Evolutionary conservation across 805 yeast genomes (phyloP), one percentile per base, ranked within the genome.

Genomic region (Barnettozyma californica): DNA sequence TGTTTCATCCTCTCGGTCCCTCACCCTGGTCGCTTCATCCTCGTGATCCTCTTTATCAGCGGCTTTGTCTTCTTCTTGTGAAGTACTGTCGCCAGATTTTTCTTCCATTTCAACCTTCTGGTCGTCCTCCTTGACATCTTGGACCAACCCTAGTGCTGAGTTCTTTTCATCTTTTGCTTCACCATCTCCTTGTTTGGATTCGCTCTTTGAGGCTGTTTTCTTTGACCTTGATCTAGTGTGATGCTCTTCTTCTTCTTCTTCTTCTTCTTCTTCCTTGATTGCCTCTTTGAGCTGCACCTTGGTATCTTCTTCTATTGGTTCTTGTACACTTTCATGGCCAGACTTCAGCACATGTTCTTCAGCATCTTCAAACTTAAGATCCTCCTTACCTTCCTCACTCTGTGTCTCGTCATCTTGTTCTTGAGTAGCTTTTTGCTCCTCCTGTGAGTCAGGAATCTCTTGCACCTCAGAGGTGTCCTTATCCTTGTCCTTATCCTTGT

Each of bases 81-180:
- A 51, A 68, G 71, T 23, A 59, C 65, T 21, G 70, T 46, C 49
- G 71, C 71, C 45, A 8, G 9, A 7, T 26, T 16, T 40, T 3
- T 14, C 21, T 18, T 35, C 41, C 18, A 21, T 33, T 19, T 34
- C 29, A 1, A n/a, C 21, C 9, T 25, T 37, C 13, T 16, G 43
- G 14, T 48, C 41, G 27, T 41, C 39, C 44, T 44, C 43, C 13
- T 20, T 39, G 16, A 13, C 33, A 9, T 39, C 46, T 31, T 31
- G 23, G 23, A 16, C n/a, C n/a, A 11, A 21, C 13, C 26, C 9
- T 14, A 31, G 13, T 23, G 20, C 20, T 21, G 21, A 11, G 10
- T 19, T 23, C 27, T 6, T 29, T 35, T 48, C 43, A 37, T 43
- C 39, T 50, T 46, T 44, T 14, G 36, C 48, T 39, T 23, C 42